These are phyloP conservation scores for Macrolepiota albuminosa DNA, from an alignment of 768 basidiomycete species.

Conservation along the genomic window DNA sequence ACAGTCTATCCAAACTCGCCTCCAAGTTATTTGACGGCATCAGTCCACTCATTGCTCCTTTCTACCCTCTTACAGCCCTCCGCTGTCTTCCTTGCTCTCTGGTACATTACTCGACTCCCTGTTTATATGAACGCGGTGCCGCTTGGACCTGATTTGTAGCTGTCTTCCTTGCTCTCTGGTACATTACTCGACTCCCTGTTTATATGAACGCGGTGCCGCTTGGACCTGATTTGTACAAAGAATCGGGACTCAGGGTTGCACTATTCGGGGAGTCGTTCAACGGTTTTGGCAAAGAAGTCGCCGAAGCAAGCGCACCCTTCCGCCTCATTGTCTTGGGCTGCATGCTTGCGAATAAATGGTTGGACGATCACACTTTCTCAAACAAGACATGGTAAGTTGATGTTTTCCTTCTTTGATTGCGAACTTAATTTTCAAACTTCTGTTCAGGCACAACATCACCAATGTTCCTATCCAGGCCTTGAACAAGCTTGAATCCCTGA, in stretches of 20 bases:
- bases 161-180: too few relatives aligned
- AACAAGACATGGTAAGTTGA: conserved; percentile 78
- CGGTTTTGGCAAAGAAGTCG: conserved; percentile 41
- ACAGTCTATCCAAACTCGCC: conserved; percentile 41
- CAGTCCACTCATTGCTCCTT: conserved; percentile 68
- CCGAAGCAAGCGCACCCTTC: conserved; percentile 62
- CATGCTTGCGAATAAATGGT: conserved; percentile 86
- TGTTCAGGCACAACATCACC: conserved; percentile 71
- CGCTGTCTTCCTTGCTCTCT: conserved; percentile 70
- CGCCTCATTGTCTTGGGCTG: conserved; percentile 74
- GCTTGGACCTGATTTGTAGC: conserved; percentile 45
- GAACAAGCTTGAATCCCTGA: conserved; percentile 67
- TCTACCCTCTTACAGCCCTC: conserved; percentile 82
- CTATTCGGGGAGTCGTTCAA: conserved; percentile 48
- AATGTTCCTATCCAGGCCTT: conserved; percentile 65
- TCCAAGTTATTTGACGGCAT: conserved; percentile 50
- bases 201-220: conserved; percentile 53
- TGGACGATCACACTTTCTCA: conserved; percentile 85
- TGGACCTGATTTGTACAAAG: conserved; percentile 50
- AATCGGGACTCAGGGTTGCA: conserved; percentile 58
- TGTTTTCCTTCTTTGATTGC: neutral
- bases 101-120: conserved; percentile 79
- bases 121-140: conserved; percentile 55
- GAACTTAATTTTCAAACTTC: conserved; percentile 7
- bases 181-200: conserved; percentile 72